Percentiles rank a stretch among this genome's conserved stretches.
Conservation (phyloP, 345 rosid genomes). For the Hypericum androsaemum region DNA sequence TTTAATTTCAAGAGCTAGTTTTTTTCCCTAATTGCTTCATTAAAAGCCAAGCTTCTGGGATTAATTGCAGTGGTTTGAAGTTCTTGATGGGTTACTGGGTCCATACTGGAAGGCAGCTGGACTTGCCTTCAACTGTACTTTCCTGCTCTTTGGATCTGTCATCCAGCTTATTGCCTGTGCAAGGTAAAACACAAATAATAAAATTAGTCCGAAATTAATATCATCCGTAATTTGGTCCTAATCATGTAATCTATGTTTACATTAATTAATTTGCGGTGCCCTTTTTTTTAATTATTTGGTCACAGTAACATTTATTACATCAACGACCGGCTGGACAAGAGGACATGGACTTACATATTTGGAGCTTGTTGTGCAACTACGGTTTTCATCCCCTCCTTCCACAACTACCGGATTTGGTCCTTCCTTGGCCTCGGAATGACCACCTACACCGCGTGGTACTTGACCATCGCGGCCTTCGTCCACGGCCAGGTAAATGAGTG, state of each 20-base stretch:
- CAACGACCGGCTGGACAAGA: slow-evolving; percentile 87
- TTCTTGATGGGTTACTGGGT: slow-evolving; percentile 88
- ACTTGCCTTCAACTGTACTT: slow-evolving; percentile 96
- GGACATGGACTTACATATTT: slow-evolving; percentile 98
- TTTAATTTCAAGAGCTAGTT: background rate
- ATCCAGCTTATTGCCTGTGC: slow-evolving; percentile 98
- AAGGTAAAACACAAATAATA: slow-evolving; percentile 30
- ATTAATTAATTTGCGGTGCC: background rate
- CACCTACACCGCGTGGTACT: slow-evolving; percentile 99
- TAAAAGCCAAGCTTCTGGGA: too few relatives aligned
- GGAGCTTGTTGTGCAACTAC: slow-evolving; percentile 99
- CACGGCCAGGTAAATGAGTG: slow-evolving; percentile 68
- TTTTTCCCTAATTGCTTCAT: slow-evolving; percentile 1
- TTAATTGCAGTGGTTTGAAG: slow-evolving; percentile 84
- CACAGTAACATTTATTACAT: slow-evolving; percentile 94
- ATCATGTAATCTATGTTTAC: background rate
- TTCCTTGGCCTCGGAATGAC: slow-evolving; percentile 98
- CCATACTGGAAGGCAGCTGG: slow-evolving; percentile 94
- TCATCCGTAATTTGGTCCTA: background rate
- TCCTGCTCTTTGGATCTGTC: slow-evolving; percentile 92
- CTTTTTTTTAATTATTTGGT: background rate
- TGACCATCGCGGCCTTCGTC: slow-evolving; percentile 62
- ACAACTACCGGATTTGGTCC: slow-evolving; percentile 97
- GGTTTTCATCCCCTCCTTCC: slow-evolving; percentile 94
- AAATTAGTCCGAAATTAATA: background rate